Evolutionary conservation across 495 filamentous ascomycete species (phyloP), one percentile per base, ranked within the genome.

Genomic region (Pseudoneurospora amorphoporcata): DNA sequence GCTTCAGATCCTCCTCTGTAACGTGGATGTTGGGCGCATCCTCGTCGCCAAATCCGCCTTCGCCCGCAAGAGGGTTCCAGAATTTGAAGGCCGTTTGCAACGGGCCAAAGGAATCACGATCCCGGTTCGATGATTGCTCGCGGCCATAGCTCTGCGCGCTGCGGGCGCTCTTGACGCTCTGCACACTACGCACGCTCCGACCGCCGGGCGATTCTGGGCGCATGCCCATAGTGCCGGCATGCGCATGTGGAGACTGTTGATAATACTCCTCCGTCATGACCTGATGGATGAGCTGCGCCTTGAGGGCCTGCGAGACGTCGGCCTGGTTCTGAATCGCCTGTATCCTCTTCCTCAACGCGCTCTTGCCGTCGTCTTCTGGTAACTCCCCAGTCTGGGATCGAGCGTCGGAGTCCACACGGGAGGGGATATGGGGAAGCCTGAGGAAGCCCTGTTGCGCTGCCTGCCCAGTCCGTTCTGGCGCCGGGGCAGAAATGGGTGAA

Each of bases 291-390:
- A 91, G 81, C 72, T 84, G 88, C 37, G 96, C 95, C 83, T 95
- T 97, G 72, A 94, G 90, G 19, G 86, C 81, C 71, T 87, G 89
- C n/a, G 88, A 80, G 35, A 91, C 83, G 9, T 88, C 84, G 74
- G 88, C 84, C 17, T 87, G 81, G 29, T 65, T 65, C 72, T 92
- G 89, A 71, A 99, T 94, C 40, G 86, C 87, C 45, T 92, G 86
- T 73, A 99, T 95, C 79, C 89, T 90, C 73, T 84, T 87, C 71
- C 95, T 85, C 72, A 98, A 81, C 70, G 82, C 80, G 8, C 89
- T 85, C 92, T 97, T 97, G 39, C 95, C 95, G 85, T 99, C 95
- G 80, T 99, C 93, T 75, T 91, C 95, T 0, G 95, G 96, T 68
- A 99, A 83, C 29, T 79, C 53, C 53, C 53, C 53, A 12, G 53